Evolutionary conservation across 768 basidiomycete species (phyloP).

Genomic region (Macrocybe gigantea): DNA sequence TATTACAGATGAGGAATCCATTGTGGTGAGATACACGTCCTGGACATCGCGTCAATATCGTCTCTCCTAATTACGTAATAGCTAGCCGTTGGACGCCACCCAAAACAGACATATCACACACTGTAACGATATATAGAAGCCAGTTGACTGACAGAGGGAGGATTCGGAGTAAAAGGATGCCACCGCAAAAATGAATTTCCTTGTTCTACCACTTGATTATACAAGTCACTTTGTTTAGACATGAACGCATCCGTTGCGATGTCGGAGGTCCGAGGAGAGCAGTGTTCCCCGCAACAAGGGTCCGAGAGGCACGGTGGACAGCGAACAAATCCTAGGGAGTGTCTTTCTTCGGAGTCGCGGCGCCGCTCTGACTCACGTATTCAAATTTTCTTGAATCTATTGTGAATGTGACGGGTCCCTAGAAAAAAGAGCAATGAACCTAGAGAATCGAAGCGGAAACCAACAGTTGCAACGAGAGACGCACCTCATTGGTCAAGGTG

Average conservation of each 20-base stretch:
- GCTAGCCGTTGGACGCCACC: too few relatives aligned
- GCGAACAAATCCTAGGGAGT: not conserved
- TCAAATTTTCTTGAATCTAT: slow-evolving; percentile 79
- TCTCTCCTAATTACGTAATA: too few relatives aligned
- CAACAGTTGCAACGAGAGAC: slow-evolving; percentile 9
- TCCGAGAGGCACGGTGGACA: not conserved
- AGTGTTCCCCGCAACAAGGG: not conserved
- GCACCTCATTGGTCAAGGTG: slow-evolving; percentile 79
- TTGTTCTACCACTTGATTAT: too few relatives aligned
- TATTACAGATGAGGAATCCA: slow-evolving; percentile 52
- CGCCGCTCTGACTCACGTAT: slow-evolving; percentile 24
- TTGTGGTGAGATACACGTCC: slow-evolving; percentile 4
- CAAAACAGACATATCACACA: too few relatives aligned
- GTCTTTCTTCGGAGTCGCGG: too few relatives aligned
- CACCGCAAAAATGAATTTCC: too few relatives aligned
- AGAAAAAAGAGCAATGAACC: slow-evolving; percentile 12
- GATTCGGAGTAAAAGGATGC: too few relatives aligned
- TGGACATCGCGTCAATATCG: too few relatives aligned
- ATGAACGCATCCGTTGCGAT: too few relatives aligned
- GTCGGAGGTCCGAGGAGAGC: not conserved
- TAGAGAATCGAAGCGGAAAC: slow-evolving; percentile 39
- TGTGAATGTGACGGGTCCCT: slow-evolving; percentile 86
- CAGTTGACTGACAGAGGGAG: too few relatives aligned
- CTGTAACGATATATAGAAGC: too few relatives aligned
- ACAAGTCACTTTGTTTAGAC: too few relatives aligned